These are phyloP conservation scores for Mycothermus thermophilus DNA, from an alignment of 495 filamentous ascomycete species.

Conservation along the genomic window DNA sequence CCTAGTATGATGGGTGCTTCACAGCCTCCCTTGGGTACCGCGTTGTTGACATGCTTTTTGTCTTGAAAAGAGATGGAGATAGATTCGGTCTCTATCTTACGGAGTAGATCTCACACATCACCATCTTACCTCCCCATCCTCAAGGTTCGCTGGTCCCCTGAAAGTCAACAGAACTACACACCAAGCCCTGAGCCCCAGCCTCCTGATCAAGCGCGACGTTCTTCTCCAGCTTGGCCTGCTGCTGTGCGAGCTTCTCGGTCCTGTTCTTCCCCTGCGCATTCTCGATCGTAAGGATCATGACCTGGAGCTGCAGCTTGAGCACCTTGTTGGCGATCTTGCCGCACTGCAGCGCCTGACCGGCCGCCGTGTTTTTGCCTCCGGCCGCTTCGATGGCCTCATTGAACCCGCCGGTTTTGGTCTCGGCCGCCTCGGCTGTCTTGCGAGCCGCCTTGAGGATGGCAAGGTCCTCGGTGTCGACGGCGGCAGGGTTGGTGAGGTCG, in stretches of 20 bases:
- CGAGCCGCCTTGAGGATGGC: constrained; percentile 28
- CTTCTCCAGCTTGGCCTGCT: constrained; percentile 32
- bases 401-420: constrained; percentile 26
- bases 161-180: constrained; percentile 23
- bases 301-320: constrained; percentile 33
- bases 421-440: constrained; percentile 26
- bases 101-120: too few relatives aligned
- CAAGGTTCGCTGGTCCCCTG: constrained; percentile 10
- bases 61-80: too few relatives aligned
- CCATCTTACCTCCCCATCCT: neutral
- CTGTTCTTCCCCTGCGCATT: constrained; percentile 25
- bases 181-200: constrained; percentile 21
- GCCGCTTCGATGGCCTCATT: constrained; percentile 30
- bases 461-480: constrained; percentile 22
- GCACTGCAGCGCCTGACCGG: constrained; percentile 23
- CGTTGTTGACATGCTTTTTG: too few relatives aligned
- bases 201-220: constrained; percentile 29
- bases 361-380: constrained; percentile 16
- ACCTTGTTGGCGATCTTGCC: constrained; percentile 46
- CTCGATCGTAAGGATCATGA: constrained; percentile 20
- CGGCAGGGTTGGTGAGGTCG: constrained; percentile 22
- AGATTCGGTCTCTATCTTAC: too few relatives aligned
- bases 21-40: too few relatives aligned
- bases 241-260: constrained; percentile 18
- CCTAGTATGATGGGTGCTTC: too few relatives aligned